Base-by-base conservation (phyloP, 257 asterid genomes). In the Solanum peruvianum region DNA sequence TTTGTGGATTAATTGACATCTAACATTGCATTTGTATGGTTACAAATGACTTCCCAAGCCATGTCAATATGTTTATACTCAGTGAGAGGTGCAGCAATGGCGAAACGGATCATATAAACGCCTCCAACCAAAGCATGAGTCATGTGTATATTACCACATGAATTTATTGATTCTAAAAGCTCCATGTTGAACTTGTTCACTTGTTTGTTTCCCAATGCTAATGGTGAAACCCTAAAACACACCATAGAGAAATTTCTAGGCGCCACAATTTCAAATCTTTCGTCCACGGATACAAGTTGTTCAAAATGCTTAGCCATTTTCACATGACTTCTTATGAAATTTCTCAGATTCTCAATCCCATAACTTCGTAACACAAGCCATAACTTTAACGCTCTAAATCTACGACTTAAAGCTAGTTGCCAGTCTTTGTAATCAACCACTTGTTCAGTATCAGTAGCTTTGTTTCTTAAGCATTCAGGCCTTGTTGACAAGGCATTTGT, bases 211-310 rank as follows among this genome's bases (percentile, higher is more conserved):
- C 49, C 8, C 4, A 90, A 80, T 72, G 88, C 90, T 20, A 90
- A 56, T 6, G 98, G 95, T 4, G 91, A 90, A 0, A 93, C 77
- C 31, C 98, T 89, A 88, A 95, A 95, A 83, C 98, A 95, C 0
- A 95, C 98, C n/a, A 95, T 93, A 42, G 98, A 92, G 88, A 95
- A 95, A 73, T 91, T 92, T 49, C 98, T 86, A 11, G 98, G 98
- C 10, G 94, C 96, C 62, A 95, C 92, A 25, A 95, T 90, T 88
- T 95, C 96, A 88, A 95, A 95, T 29, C 96, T 88, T 86, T 92
- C 91, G 72, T 94, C 98, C 89, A 92, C 91, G 10, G 91, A 93
- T 4, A 95, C 80, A 82, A 93, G 64, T 5, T 0, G 11, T 69
- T 69, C 33, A 64, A 64, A 64, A n/a, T n/a, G 18, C 18, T n/a